Base-by-base conservation (phyloP, 1,284 basidiomycete species). In the Trichosporon inkin region DNA sequence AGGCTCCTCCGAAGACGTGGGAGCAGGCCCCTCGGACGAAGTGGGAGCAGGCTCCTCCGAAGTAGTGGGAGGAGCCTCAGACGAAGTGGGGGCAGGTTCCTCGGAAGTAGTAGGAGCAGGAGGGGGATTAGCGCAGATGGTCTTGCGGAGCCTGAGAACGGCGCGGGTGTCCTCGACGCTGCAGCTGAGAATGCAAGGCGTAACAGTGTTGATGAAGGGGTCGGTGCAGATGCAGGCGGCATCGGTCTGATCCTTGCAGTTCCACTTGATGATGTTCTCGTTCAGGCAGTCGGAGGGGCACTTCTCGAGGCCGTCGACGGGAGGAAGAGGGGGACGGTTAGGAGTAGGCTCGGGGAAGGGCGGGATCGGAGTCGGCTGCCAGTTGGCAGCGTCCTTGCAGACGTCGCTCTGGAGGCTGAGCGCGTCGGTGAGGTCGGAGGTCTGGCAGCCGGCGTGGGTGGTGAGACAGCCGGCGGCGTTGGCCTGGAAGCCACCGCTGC, bases 181-280 rank as follows among this genome's bases (percentile, higher is more conserved):
- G 22, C 40, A 44, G 20, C 40, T 19, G 17, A 44, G 40, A 6
- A 44, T 24, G 22, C 40, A 44, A 10, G 40, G 40, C 10, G 40
- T 44, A 22, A 44, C 40, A 44, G 40, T 44, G 20, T 44, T 44
- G 20, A 44, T 44, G 40, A 44, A 44, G 40, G 10, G 40, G 20
- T 11, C 11, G 10, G 40, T 44, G 20, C 40, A 44, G 40, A 44
- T 22, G 20, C 40, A 44, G 40, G 20, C 20, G 22, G 10, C 10
- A 10, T 44, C 40, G 11, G 20, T 22, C 19, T 20, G 19, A 19
- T 44, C 40, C 40, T 44, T 44, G 40, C 40, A 44, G 40, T 44
- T 44, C 40, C 40, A 44, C 40, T 44, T 44, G 20, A 44, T 11
- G 20, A 19, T 13, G 40, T 44, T 44, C 40, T 44, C 40, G 40